These are phyloP conservation scores for Phytophthora ramorum DNA, from an alignment of 352 stramenopile species.

Conservation along the genomic window DNA sequence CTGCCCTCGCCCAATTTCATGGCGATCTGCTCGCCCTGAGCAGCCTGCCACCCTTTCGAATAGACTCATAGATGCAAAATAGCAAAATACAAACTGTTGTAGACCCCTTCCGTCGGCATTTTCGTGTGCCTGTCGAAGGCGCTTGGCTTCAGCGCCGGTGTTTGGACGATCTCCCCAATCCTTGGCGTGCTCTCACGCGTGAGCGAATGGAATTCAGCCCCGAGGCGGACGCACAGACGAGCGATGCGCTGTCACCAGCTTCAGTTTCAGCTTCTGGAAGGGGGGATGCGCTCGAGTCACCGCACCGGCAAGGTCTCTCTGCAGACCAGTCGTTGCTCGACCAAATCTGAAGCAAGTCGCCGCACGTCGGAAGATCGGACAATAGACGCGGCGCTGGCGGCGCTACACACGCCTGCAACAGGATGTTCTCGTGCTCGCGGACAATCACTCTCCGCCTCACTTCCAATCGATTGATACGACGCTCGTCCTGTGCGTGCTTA, in stretches of 20 bases:
- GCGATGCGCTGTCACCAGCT: slow-evolving; percentile 9
- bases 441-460: slow-evolving; percentile 24
- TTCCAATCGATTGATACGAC: slow-evolving; percentile 41
- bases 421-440: slow-evolving; percentile 21
- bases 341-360: slow-evolving; percentile 27
- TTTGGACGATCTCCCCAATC: slow-evolving; percentile 20
- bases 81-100: slow-evolving; percentile 5
- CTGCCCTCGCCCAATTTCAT: slow-evolving; percentile 27
- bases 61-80: slow-evolving; percentile 9
- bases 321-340: slow-evolving; percentile 13
- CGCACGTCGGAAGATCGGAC: slow-evolving; percentile 23
- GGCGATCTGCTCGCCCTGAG: slow-evolving; percentile 23
- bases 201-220: slow-evolving; percentile 10
- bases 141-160: slow-evolving; percentile 14
- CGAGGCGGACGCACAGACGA: slow-evolving; percentile 7
- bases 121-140: too few relatives aligned
- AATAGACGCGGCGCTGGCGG: slow-evolving; percentile 21
- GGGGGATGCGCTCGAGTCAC: too few relatives aligned
- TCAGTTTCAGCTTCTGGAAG: background rate
- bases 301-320: background rate
- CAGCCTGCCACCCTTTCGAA: background rate
- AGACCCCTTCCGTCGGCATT: background rate
- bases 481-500: background rate
- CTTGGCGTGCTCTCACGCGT: slow-evolving; percentile 14
- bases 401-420: slow-evolving; percentile 16